phyloP scores from a whole-genome alignment of 495 filamentous ascomycete genomes.

The Penicillium samsonianum region DNA sequence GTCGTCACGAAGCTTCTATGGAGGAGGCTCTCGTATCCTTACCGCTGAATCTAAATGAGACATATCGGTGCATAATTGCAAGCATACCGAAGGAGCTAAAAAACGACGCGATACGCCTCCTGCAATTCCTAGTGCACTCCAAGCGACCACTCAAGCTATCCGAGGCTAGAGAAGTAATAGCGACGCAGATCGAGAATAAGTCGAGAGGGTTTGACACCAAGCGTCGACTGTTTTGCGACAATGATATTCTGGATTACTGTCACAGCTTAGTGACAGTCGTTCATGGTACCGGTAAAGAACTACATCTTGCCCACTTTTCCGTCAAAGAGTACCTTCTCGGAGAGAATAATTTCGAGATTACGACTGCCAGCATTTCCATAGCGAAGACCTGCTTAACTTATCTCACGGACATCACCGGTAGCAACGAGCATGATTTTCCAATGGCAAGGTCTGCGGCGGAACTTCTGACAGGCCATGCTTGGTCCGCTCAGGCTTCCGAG shows the following conservation, averaged over 20 bases:
- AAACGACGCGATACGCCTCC: slow-evolving; percentile 25
- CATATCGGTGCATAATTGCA: slow-evolving; percentile 34
- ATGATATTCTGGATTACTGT: slow-evolving; percentile 22
- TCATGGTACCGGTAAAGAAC: slow-evolving; percentile 13
- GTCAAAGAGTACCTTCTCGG: slow-evolving; percentile 33
- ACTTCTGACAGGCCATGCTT: slow-evolving; percentile 23
- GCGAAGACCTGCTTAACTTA: slow-evolving; percentile 30
- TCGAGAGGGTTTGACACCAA: slow-evolving; percentile 16
- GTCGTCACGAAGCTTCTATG: slow-evolving; percentile 22
- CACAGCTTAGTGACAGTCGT: slow-evolving; percentile 17
- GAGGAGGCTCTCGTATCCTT: slow-evolving; percentile 32
- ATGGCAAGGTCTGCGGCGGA: slow-evolving; percentile 23
- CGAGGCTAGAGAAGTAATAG: slow-evolving; percentile 30
- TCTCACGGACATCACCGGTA: slow-evolving; percentile 25
- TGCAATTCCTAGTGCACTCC: slow-evolving; percentile 27
- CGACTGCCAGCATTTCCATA: slow-evolving; percentile 22
- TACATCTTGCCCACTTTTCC: slow-evolving; percentile 33
- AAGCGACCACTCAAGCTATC: slow-evolving; percentile 22
- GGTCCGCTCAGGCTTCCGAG: slow-evolving; percentile 13
- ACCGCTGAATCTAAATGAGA: slow-evolving; percentile 39
- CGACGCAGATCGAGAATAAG: slow-evolving; percentile 17
- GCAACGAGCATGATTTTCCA: slow-evolving; percentile 20
- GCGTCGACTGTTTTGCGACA: slow-evolving; percentile 23
- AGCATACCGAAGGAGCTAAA: slow-evolving; percentile 26
- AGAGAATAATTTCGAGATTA: slow-evolving; percentile 14